phyloP scores from a whole-genome alignment of 2,329 filamentous ascomycete species.

The Fusarium liriodendri region DNA sequence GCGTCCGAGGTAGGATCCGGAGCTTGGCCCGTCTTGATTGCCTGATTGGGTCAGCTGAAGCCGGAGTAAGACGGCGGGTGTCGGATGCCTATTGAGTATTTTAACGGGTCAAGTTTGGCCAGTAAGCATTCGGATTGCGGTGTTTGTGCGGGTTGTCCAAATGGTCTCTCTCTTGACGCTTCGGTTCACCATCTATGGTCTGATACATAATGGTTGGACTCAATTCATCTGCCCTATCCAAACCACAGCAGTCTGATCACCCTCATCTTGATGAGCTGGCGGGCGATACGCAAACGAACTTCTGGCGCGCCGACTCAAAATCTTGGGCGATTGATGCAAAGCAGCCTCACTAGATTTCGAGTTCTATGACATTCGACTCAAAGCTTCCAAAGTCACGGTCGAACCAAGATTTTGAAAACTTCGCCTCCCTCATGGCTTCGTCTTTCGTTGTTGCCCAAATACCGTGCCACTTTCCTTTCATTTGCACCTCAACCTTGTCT shows the following conservation, averaged over 20 bases:
- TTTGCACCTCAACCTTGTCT: neutral
- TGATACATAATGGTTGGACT: too few relatives aligned
- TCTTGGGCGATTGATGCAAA: neutral
- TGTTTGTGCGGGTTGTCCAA: neutral
- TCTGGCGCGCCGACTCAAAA: neutral
- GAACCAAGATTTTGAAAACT: neutral
- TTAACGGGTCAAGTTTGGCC: neutral
- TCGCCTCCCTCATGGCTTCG: neutral
- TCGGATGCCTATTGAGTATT: neutral
- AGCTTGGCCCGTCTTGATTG: neutral
- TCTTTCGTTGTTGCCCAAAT: neutral
- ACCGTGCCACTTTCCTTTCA: neutral
- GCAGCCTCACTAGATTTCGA: neutral
- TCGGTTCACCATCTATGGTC: too few relatives aligned
- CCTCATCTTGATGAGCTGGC: neutral
- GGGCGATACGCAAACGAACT: neutral
- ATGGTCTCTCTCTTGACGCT: neutral
- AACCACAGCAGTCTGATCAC: neutral
- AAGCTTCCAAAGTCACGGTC: neutral
- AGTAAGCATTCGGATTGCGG: neutral
- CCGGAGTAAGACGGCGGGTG: neutral
- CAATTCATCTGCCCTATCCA: neutral
- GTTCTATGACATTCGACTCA: neutral
- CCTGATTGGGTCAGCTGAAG: neutral
- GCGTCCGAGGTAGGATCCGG: slow-evolving; percentile 3